Evolutionary conservation across 1,284 basidiomycete species (phyloP), one percentile per base, ranked within the genome.

Genomic region (Tilletia setariae): DNA sequence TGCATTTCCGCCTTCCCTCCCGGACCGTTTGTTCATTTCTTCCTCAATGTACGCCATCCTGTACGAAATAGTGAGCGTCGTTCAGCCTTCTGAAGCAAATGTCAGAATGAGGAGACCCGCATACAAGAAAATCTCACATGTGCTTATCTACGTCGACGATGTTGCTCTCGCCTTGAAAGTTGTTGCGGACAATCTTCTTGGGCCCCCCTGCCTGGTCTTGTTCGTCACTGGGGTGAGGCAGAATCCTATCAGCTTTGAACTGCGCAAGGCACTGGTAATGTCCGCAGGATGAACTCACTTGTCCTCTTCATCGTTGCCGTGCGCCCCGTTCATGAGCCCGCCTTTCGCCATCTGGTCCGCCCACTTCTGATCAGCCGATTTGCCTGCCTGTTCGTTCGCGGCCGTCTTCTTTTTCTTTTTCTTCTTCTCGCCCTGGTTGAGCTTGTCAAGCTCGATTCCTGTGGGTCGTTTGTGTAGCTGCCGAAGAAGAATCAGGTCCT

Each of bases 31-130:
- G 78, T 88, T 89, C 78, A 98, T 86, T 82, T 97, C 96, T 77
- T 91, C 88, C 79, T 98, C 95, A 68, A 98, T 98, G 78, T 95
- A 98, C 1, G 90, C 91, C 91, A 98, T 94, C 94, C 94, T 96
- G 77, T 0, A 8, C 63, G 9, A 64, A 44, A 53, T 8, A 13
- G 21, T 53, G 21, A 53, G 47, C 47, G 25, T 2, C n/a, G n/a
- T 46, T 13, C 47, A n/a, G n/a, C 47, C 47, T 49, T 49, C 44
- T 49, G 19, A 8, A 25, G 19, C 47, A 40, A 40, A 40, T 49
- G 47, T 19, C n/a, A 15, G 47, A 25, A 3, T 2, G 9, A 25
- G 47, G 23, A 19, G 21, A 25, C 13, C 13, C 21, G 21, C 51
- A 7, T 4, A 49, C 7, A 40, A 40, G 11, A 30, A 19, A 46